These are phyloP conservation scores for Aspergillus asperescens DNA, from an alignment of 495 filamentous ascomycete species.

Conservation along the genomic window DNA sequence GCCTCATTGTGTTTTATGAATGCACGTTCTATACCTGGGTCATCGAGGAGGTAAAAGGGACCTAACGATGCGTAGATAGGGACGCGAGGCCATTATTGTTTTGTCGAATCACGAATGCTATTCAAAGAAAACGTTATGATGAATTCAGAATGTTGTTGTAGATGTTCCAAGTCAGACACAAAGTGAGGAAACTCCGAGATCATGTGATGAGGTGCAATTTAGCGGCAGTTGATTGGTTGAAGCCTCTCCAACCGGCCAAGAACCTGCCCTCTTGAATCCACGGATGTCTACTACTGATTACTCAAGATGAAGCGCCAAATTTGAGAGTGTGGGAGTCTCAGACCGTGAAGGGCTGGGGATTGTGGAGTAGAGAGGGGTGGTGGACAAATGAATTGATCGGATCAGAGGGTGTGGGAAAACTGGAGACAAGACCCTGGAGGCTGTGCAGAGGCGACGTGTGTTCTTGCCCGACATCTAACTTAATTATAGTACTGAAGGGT, in stretches of 20 bases:
- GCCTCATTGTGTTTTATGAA: not conserved
- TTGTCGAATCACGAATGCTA: not conserved
- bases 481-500: conserved; percentile 2
- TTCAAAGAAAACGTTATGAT: conserved; percentile 1
- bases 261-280: too few relatives aligned
- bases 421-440: conserved; percentile 4
- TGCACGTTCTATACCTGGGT: not conserved
- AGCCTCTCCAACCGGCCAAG: too few relatives aligned
- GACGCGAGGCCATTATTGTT: not conserved
- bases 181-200: not conserved
- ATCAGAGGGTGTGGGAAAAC: not conserved
- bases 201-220: too few relatives aligned
- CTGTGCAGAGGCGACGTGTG: not conserved
- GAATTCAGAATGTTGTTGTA: not conserved
- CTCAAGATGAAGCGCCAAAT: too few relatives aligned
- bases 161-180: not conserved
- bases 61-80: not conserved
- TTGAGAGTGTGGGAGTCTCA: not conserved
- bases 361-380: not conserved
- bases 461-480: not conserved
- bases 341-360: not conserved
- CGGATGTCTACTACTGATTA: not conserved
- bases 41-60: not conserved
- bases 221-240: too few relatives aligned
- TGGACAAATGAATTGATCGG: not conserved